Evolutionary conservation across 1,284 basidiomycete genomes (phyloP).

Genomic region (Pterula multifida): DNA sequence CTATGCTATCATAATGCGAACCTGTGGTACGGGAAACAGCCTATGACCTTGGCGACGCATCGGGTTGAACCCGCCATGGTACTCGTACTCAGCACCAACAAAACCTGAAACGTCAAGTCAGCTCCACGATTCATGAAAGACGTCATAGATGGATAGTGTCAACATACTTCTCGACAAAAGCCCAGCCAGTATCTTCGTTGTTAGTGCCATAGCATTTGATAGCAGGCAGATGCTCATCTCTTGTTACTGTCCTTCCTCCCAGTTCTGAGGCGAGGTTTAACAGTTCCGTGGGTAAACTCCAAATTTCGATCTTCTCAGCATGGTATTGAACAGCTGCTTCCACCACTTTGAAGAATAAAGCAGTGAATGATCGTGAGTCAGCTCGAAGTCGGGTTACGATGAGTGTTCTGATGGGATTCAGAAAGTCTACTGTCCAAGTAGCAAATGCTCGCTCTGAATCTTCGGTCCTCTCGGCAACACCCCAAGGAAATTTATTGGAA

Average conservation of each 20-base stretch:
- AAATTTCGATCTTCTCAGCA: conserved; percentile 37
- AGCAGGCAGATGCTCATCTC: conserved; percentile 37
- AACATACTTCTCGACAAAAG: conserved; percentile 40
- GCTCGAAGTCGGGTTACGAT: conserved; percentile 39
- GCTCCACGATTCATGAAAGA: not conserved
- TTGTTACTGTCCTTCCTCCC: conserved; percentile 26
- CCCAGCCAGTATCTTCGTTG: conserved; percentile 31
- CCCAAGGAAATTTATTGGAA: conserved; percentile 24
- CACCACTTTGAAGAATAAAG: conserved; percentile 26
- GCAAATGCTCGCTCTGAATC: conserved; percentile 22
- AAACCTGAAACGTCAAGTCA: conserved; percentile 6
- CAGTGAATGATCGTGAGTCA: conserved; percentile 21
- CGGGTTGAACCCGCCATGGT: no score
- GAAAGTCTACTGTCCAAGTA: conserved; percentile 41
- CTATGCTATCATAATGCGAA: no score
- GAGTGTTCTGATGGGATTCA: conserved; percentile 22
- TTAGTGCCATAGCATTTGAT: conserved; percentile 47
- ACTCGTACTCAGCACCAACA: conserved; percentile 11
- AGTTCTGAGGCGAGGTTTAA: conserved; percentile 18
- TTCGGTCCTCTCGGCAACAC: conserved; percentile 15
- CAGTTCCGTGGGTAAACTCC: conserved; percentile 34
- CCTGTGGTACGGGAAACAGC: no score
- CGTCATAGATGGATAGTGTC: not conserved
- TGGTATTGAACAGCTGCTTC: conserved; percentile 25
- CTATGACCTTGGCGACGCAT: no score